These are phyloP conservation scores for Kluyveromyces siamensis DNA, from an alignment of 805 yeast species.

Conservation along the genomic window DNA sequence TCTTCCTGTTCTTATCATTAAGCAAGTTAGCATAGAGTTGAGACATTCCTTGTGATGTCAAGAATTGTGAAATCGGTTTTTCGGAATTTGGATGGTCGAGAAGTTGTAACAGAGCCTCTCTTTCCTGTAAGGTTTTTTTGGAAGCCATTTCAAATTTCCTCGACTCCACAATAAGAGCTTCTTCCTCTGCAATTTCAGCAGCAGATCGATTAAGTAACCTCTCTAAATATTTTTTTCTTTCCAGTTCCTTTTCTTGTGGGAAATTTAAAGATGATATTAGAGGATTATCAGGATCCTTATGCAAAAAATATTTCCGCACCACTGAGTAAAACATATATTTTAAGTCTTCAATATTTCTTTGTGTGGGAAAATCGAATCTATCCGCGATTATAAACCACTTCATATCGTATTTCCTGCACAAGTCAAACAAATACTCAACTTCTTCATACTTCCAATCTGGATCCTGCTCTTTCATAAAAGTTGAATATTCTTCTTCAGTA, in stretches of 20 bases:
- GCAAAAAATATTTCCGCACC: constrained; percentile 44
- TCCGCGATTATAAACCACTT: constrained; percentile 63
- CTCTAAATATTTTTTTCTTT: constrained; percentile 72
- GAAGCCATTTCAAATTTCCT: constrained; percentile 88
- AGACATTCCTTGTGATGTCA: constrained; percentile 81
- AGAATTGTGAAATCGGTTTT: constrained; percentile 64
- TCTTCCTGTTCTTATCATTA: constrained; percentile 51
- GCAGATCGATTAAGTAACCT: constrained; percentile 77
- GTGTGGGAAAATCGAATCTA: constrained; percentile 33
- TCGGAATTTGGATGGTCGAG: constrained; percentile 83
- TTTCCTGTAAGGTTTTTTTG: constrained; percentile 74
- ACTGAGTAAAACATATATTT: constrained; percentile 74
- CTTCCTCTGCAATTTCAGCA: constrained; percentile 97
- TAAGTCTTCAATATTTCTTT: constrained; percentile 63
- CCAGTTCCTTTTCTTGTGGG: constrained; percentile 62
- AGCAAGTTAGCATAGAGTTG: constrained; percentile 76
- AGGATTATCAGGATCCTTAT: constrained; percentile 37
- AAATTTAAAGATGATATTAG: constrained; percentile 58
- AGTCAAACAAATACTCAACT: constrained; percentile 66
- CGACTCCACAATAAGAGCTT: constrained; percentile 86
- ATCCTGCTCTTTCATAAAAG: constrained; percentile 35
- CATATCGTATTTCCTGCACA: constrained; percentile 44
- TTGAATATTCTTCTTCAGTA: constrained; percentile 49
- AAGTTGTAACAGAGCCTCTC: constrained; percentile 67
- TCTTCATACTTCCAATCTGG: constrained; percentile 64